Percentiles rank a stretch among this genome's conserved stretches.
phyloP scores from a whole-genome alignment of 176 grass and related monocot species.

The Oryza meyeriana region DNA sequence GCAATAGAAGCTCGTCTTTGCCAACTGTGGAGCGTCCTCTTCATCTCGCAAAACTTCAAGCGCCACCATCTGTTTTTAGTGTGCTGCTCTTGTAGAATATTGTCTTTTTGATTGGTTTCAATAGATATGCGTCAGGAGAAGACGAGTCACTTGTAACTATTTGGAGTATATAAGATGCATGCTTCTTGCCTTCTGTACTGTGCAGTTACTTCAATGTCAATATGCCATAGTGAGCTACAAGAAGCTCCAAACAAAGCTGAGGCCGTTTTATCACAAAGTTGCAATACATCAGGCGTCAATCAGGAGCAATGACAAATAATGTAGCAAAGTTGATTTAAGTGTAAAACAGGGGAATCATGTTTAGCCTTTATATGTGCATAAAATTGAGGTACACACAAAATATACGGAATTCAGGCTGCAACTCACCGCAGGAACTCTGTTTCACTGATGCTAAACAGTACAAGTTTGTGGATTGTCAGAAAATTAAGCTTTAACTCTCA shows the following conservation, averaged over 20 bases:
- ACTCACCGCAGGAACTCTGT: background rate
- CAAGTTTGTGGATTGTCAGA: background rate
- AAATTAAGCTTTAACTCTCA: background rate
- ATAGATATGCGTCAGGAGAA: slow-evolving; percentile 37
- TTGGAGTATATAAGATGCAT: slow-evolving; percentile 7
- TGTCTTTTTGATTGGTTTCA: background rate
- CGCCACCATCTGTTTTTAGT: background rate
- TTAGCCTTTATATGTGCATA: too few species aligned
- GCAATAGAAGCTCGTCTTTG: background rate
- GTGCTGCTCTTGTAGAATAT: background rate
- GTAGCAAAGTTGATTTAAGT: too few species aligned
- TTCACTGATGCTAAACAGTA: background rate
- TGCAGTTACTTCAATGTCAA: background rate
- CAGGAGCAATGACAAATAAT: too few species aligned
- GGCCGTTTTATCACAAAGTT: background rate
- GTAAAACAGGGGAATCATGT: too few species aligned
- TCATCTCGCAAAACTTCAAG: background rate
- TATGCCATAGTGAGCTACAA: background rate
- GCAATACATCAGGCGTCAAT: too few species aligned
- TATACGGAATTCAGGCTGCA: too few species aligned
- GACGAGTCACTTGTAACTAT: slow-evolving; percentile 23
- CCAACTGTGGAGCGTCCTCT: background rate
- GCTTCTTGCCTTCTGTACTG: background rate
- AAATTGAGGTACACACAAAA: too few species aligned
- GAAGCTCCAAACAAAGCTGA: background rate